These are phyloP conservation scores for Strobilomyces dryophilus DNA, from an alignment of 768 basidiomycete genomes.

Conservation along the genomic window DNA sequence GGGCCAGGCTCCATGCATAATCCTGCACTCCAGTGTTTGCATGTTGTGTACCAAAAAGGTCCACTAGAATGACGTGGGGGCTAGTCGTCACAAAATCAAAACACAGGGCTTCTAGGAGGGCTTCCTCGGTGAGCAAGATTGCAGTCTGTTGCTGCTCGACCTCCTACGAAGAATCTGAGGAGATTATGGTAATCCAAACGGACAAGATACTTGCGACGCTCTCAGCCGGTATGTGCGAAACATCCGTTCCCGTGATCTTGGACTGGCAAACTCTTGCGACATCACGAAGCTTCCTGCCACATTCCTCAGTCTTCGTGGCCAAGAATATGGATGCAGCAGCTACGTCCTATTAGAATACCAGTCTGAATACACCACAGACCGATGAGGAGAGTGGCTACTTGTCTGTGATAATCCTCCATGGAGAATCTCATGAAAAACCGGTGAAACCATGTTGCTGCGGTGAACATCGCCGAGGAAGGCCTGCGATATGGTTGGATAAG, in stretches of 20 bases:
- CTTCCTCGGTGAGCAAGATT: constrained; percentile 74
- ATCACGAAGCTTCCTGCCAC: constrained; percentile 81
- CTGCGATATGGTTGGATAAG: constrained; percentile 36
- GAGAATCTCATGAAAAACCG: constrained; percentile 87
- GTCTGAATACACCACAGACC: constrained; percentile 10
- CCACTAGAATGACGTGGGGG: constrained; percentile 72
- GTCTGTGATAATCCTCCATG: constrained; percentile 84
- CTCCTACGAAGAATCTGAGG: constrained; percentile 45
- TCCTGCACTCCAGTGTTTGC: constrained; percentile 54
- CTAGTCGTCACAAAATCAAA: constrained; percentile 80
- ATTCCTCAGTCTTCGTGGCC: constrained; percentile 90
- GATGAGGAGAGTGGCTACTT: constrained; percentile 21
- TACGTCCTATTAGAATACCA: constrained; percentile 51
- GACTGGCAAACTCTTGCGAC: constrained; percentile 72
- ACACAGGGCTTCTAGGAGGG: constrained; percentile 75
- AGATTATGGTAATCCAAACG: not conserved
- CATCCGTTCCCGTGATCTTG: constrained; percentile 57
- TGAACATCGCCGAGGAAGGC: constrained; percentile 77
- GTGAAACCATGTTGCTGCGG: constrained; percentile 89
- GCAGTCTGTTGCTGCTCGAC: constrained; percentile 65
- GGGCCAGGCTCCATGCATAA: constrained; percentile 81
- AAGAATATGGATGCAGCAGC: constrained; percentile 85
- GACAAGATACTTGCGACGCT: constrained; percentile 49
- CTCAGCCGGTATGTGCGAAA: constrained; percentile 53
- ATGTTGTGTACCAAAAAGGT: constrained; percentile 59